Percentiles rank a stretch among this genome's conserved stretches.
Evolutionary conservation across 1,284 basidiomycete species (phyloP).

Genomic region (Cystobasidiaceae sp.): DNA sequence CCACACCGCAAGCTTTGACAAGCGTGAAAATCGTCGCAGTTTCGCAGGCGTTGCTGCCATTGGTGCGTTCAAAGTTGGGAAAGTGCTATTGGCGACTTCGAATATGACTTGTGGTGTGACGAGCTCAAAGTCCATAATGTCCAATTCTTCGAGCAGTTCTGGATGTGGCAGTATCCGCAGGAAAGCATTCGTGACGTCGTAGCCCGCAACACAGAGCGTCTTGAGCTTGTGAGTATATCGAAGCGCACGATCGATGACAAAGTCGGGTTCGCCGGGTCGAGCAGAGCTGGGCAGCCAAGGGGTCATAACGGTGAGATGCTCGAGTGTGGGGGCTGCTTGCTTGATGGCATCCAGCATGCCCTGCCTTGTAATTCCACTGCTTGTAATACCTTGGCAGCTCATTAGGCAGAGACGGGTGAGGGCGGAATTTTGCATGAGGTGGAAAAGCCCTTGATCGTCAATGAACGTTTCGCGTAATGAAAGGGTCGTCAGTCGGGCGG

Average conservation of each 20-base stretch:
- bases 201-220: slow-evolving; percentile 23
- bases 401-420: slow-evolving; percentile 25
- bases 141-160: slow-evolving; percentile 17
- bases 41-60: neutral
- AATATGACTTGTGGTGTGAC: slow-evolving; percentile 25
- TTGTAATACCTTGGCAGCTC: slow-evolving; percentile 34
- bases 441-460: slow-evolving; percentile 27
- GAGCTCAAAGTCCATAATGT: slow-evolving; percentile 31
- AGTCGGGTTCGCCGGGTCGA: slow-evolving; percentile 12
- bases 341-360: slow-evolving; percentile 20
- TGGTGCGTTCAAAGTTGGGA: neutral
- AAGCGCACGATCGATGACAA: slow-evolving; percentile 26
- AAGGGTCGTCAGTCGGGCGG: slow-evolving; percentile 15
- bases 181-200: slow-evolving; percentile 28
- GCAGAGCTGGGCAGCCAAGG: slow-evolving; percentile 29
- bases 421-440: slow-evolving; percentile 5
- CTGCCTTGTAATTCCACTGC: slow-evolving; percentile 22
- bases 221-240: slow-evolving; percentile 4
- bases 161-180: slow-evolving; percentile 9
- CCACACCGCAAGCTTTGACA: slow-evolving; percentile 23
- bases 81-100: neutral
- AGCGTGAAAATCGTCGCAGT: neutral
- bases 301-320: slow-evolving; percentile 26
- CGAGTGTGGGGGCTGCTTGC: slow-evolving; percentile 5
- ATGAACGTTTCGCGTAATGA: slow-evolving; percentile 31